These are phyloP conservation scores for Colletotrichum nymphaeae DNA, from an alignment of 2,329 filamentous ascomycete genomes.

Conservation along the genomic window DNA sequence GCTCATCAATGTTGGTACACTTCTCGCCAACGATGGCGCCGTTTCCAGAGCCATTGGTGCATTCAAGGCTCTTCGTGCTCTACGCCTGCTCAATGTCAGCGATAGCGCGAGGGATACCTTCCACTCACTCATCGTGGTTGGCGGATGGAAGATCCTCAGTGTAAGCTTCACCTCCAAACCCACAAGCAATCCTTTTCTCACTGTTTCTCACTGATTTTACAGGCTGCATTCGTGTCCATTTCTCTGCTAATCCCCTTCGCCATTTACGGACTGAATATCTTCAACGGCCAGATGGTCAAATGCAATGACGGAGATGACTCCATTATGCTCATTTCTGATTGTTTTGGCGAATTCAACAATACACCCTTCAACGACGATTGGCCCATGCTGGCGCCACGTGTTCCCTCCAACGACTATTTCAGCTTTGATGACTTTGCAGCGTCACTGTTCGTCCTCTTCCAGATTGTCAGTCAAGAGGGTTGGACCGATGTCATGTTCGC, in stretches of 20 bases:
- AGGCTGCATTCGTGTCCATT: slow-evolving; percentile 91
- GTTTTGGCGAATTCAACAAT: slow-evolving; percentile 84
- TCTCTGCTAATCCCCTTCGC: slow-evolving; percentile 96
- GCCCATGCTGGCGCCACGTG: slow-evolving; percentile 85
- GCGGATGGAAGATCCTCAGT: slow-evolving; percentile 93
- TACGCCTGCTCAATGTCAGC: slow-evolving; percentile 93
- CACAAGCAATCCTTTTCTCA: not conserved
- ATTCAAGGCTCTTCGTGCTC: slow-evolving; percentile 94
- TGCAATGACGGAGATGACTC: slow-evolving; percentile 80
- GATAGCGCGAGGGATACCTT: slow-evolving; percentile 96
- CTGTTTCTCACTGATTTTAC: slow-evolving; percentile 3
- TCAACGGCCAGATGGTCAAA: slow-evolving; percentile 80
- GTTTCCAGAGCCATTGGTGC: slow-evolving; percentile 93
- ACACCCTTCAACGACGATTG: slow-evolving; percentile 80
- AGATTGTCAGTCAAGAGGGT: slow-evolving; percentile 98
- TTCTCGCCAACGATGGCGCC: slow-evolving; percentile 83
- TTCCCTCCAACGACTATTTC: slow-evolving; percentile 84
- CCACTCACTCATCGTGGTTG: slow-evolving; percentile 93
- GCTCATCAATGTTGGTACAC: slow-evolving; percentile 92
- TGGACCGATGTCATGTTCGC: slow-evolving; percentile 95
- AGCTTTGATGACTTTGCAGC: slow-evolving; percentile 96
- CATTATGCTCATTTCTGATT: slow-evolving; percentile 74
- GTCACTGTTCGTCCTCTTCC: slow-evolving; percentile 95
- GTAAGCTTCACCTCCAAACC: slow-evolving; percentile 56
- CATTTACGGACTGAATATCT: slow-evolving; percentile 94